Conservation (phyloP, 208 protist genomes). For the Leishmania turanica region DNA sequence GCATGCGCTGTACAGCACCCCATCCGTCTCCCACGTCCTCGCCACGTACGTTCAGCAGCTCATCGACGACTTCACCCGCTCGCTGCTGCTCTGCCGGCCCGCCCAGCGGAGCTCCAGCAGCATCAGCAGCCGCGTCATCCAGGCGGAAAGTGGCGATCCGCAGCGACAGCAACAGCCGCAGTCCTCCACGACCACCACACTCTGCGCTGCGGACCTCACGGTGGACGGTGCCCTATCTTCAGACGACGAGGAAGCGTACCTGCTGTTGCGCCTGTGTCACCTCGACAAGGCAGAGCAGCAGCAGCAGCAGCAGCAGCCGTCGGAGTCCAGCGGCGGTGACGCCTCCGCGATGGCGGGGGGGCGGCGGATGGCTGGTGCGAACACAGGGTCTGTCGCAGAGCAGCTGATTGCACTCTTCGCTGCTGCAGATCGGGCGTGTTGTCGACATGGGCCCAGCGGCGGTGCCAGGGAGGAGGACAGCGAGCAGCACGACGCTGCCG, state of each 20-base stretch:
- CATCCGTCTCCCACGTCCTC: constrained; percentile 29
- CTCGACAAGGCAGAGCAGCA: constrained; percentile 3
- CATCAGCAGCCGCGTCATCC: neutral
- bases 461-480: neutral
- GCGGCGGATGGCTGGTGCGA: neutral
- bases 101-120: neutral
- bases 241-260: constrained; percentile 31
- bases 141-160: neutral
- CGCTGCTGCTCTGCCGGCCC: constrained; percentile 40
- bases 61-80: constrained; percentile 45
- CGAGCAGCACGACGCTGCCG: neutral
- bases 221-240: neutral
- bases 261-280: constrained; percentile 27
- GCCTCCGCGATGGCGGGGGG: neutral
- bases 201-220: neutral
- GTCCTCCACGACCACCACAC: neutral
- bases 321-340: neutral
- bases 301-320: neutral
- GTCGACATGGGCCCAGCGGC: neutral
- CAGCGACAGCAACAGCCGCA: neutral
- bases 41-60: constrained; percentile 56
- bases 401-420: constrained; percentile 47
- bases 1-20: constrained; percentile 43
- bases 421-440: neutral
- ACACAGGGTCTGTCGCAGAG: constrained; percentile 17